Evolutionary conservation across 2,329 filamentous ascomycete genomes (phyloP).

Genomic region (Verticillium longisporum): DNA sequence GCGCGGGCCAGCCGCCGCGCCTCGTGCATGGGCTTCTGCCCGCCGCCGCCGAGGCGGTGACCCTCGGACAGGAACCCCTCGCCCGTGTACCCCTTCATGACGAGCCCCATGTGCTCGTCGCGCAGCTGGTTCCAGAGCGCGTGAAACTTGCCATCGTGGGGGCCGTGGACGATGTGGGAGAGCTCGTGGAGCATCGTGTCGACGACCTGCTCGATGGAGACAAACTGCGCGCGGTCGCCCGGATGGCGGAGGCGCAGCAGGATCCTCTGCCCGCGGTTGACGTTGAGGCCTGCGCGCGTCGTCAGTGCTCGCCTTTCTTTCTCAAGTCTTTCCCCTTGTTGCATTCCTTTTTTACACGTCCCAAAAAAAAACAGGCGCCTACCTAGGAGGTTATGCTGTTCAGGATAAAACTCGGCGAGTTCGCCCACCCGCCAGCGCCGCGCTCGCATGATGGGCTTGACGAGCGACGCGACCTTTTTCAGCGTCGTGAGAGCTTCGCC

Average conservation of each 20-base stretch:
- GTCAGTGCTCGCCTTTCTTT: background rate
- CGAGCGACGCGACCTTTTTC: constrained; percentile 75
- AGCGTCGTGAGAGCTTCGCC: constrained; percentile 53
- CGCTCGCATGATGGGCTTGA: constrained; percentile 92
- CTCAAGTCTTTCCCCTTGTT: no score
- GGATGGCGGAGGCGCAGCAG: constrained; percentile 75
- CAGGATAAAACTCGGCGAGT: constrained; percentile 80
- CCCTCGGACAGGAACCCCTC: constrained; percentile 80
- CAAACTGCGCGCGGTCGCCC: constrained; percentile 66
- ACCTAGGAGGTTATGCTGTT: constrained; percentile 67
- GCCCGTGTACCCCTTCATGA: constrained; percentile 80
- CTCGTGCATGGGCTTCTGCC: constrained; percentile 60
- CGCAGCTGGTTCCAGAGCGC: constrained; percentile 84
- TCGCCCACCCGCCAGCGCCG: constrained; percentile 72
- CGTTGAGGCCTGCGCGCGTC: constrained; percentile 58
- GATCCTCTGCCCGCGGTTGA: constrained; percentile 71
- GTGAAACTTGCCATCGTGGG: constrained; percentile 78
- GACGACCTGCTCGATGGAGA: constrained; percentile 71
- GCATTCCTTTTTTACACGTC: no score
- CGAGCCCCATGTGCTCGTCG: constrained; percentile 72
- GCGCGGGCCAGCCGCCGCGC: constrained; percentile 66
- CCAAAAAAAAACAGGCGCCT: constrained; percentile 5
- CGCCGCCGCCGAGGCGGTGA: constrained; percentile 59
- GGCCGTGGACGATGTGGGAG: constrained; percentile 77
- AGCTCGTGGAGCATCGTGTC: constrained; percentile 96